Evolutionary conservation across 2,329 filamentous ascomycete genomes (phyloP), one percentile per base, ranked within the genome.

Genomic region (Talaromyces sp.): DNA sequence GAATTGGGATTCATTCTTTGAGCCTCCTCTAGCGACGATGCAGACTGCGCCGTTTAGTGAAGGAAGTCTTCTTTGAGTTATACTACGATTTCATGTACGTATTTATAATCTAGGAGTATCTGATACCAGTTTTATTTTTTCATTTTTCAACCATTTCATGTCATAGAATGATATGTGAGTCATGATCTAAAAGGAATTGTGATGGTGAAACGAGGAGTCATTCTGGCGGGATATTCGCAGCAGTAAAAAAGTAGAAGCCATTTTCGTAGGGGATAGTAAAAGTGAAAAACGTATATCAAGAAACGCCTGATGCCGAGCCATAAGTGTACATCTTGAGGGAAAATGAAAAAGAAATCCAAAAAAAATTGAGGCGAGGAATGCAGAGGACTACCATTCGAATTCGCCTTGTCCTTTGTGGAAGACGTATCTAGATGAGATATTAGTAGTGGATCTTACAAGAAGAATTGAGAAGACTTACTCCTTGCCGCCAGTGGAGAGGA

Each of bases 341-440:
- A 47, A 39, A 43, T 22, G 10, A 49, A 45, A 52, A 13, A 39
- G 9, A 58, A 50, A 33, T 39, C 57, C n/a, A 58, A 37, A 24
- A 63, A 14, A 6, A 6, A 22, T 22, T 31, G 35, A 56, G 35
- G 24, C 11, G 19, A 47, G 9, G 13, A 22, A 58, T 22, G 52
- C 19, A 54, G 22, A 14, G n/a, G 8, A 60, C 80, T 86, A 99
- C 95, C 95, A 99, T 79, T 99, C 95, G 71, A 97, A 98, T 80
- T 98, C 95, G 73, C 95, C 95, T 54, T 90, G 93, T 27, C 93
- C 95, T 81, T 98, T 98, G 83, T 97, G 93, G 82, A 99, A 99
- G 69, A 99, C 91, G 75, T 96, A 97, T 79, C 86, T 88, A 69
- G 19, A 43, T 16, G 27, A 41, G 35, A 19, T 63, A 77, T 70